phyloP scores from a whole-genome alignment of 2,329 filamentous ascomycete species.

The Paracamarosporium sp. region DNA sequence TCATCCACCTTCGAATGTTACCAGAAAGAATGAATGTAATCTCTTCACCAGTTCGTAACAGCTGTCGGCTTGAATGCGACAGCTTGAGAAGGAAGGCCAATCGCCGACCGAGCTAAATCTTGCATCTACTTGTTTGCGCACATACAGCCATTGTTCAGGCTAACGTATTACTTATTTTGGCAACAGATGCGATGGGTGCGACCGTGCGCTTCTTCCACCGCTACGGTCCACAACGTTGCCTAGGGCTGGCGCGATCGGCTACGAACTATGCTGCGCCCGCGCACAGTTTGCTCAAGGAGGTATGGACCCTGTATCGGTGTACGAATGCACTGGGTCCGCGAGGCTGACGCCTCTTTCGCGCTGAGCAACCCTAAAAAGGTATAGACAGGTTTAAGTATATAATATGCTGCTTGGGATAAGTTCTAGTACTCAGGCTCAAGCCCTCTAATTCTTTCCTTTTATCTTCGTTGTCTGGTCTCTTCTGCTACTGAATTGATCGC shows the following conservation, averaged over 20 bases:
- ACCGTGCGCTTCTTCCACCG: constrained; percentile 7
- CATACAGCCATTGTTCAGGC: background rate
- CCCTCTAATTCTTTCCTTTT: background rate
- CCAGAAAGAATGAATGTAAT: too few species aligned
- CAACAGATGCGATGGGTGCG: constrained; percentile 14
- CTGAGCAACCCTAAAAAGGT: constrained; percentile 10
- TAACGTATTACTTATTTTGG: constrained; percentile 16
- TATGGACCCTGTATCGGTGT: background rate
- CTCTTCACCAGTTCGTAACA: background rate
- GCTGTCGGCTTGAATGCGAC: background rate
- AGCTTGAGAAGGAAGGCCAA: background rate
- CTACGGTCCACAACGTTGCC: background rate
- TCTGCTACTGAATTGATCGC: background rate
- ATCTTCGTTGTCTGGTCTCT: background rate
- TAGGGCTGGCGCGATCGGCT: background rate
- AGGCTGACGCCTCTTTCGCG: constrained; percentile 9
- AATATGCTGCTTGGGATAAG: constrained; percentile 7
- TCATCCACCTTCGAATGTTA: background rate
- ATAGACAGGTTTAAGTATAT: background rate
- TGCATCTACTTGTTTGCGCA: background rate
- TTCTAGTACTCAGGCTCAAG: background rate
- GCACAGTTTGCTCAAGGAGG: background rate
- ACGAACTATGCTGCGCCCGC: background rate
- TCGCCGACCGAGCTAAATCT: background rate
- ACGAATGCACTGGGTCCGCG: too few species aligned